phyloP scores from a whole-genome alignment of 306 rosid genomes.

The Vigna unguiculata region DNA sequence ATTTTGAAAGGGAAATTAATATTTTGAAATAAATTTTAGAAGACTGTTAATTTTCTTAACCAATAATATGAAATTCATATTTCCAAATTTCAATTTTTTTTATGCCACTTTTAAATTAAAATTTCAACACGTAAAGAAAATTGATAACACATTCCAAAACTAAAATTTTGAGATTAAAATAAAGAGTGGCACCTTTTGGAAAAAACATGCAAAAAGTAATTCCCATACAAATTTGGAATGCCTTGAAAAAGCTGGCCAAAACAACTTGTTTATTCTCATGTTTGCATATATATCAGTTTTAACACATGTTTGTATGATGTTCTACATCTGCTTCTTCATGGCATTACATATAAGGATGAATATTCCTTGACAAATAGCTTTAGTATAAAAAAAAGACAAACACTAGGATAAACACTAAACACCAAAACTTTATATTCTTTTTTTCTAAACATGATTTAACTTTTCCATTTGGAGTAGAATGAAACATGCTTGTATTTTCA shows the following conservation, averaged over 20 bases:
- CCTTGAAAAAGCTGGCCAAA: conserved; percentile 34
- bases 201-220: not conserved
- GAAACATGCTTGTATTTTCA: conserved; percentile 4
- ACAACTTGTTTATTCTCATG: conserved; percentile 50
- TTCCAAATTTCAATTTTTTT: not conserved
- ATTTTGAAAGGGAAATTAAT: not conserved
- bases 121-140: not conserved
- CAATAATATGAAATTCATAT: not conserved
- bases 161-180: not conserved
- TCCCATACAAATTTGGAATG: conserved; percentile 9
- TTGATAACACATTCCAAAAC: not conserved
- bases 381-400: conserved; percentile 8
- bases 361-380: conserved; percentile 49
- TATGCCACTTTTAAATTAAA: not conserved
- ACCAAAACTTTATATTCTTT: conserved; percentile 1
- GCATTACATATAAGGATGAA: conserved; percentile 50
- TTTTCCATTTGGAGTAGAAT: conserved; percentile 23
- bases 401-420: conserved; percentile 6
- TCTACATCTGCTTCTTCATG: conserved; percentile 47
- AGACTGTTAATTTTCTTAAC: not conserved
- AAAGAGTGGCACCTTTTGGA: too few species aligned
- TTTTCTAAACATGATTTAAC: conserved; percentile 20
- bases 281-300: conserved; percentile 38
- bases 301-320: conserved; percentile 35
- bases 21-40: too few species aligned